Conservation (phyloP, 352 stramenopile genomes). For the Plasmopara viticola region DNA sequence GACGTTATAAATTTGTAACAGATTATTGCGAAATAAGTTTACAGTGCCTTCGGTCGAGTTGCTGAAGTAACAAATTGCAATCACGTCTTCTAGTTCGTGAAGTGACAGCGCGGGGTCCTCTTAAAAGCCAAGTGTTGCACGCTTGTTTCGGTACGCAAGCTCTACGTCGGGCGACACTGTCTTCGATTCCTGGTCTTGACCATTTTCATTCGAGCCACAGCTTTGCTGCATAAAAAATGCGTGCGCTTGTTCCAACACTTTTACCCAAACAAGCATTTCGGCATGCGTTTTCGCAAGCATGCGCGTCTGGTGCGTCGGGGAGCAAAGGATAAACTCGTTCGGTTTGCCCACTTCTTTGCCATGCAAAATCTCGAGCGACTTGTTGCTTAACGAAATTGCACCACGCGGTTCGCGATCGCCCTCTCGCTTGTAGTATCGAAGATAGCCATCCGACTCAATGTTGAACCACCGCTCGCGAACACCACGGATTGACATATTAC, state of each 20-base stretch:
- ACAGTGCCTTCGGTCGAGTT: slow-evolving; percentile 11
- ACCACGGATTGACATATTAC: slow-evolving; percentile 71
- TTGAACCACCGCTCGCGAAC: slow-evolving; percentile 69
- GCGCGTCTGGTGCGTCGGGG: slow-evolving; percentile 64
- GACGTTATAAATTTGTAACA: no score
- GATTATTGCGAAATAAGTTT: slow-evolving; percentile 20
- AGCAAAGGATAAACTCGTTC: slow-evolving; percentile 76
- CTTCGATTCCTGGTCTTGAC: slow-evolving; percentile 16
- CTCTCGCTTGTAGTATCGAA: slow-evolving; percentile 79
- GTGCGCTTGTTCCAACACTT: slow-evolving; percentile 47
- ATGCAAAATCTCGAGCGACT: slow-evolving; percentile 65
- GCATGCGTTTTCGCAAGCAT: slow-evolving; percentile 63
- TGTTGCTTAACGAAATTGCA: slow-evolving; percentile 54
- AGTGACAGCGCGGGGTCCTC: no score
- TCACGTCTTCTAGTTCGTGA: slow-evolving; percentile 2
- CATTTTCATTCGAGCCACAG: slow-evolving; percentile 24
- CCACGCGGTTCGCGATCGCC: slow-evolving; percentile 68
- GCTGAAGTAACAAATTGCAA: slow-evolving; percentile 19
- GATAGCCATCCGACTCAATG: slow-evolving; percentile 53
- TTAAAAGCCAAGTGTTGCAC: slow-evolving; percentile 68
- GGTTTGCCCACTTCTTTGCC: slow-evolving; percentile 60
- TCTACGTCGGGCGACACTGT: slow-evolving; percentile 24
- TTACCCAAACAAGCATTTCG: slow-evolving; percentile 72
- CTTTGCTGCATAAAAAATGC: slow-evolving; percentile 41
- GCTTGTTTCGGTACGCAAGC: slow-evolving; percentile 36